These are phyloP conservation scores for Pyrenochaeta sp. DNA, from an alignment of 2,329 filamentous ascomycete species.

Conservation along the genomic window DNA sequence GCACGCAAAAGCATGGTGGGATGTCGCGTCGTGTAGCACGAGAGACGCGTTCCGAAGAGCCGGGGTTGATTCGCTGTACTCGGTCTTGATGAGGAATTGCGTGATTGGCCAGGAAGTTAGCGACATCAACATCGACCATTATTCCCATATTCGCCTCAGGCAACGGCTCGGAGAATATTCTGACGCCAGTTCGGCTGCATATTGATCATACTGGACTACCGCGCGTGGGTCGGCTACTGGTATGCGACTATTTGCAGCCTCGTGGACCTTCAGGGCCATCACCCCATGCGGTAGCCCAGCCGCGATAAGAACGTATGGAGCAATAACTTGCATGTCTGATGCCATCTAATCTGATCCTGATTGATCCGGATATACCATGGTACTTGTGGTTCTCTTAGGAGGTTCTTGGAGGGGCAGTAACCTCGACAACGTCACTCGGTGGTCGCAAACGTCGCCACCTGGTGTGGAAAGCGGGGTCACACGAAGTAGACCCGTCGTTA, in stretches of 20 bases:
- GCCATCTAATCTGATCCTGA: conserved; percentile 31
- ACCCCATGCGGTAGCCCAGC: conserved; percentile 9
- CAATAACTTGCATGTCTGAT: conserved; percentile 41
- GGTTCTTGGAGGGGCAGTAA: conserved; percentile 11
- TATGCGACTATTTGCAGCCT: conserved; percentile 6
- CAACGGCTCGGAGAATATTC: conserved; percentile 12
- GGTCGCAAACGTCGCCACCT: conserved; percentile 11
- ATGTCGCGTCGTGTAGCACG: conserved; percentile 17
- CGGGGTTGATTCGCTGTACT: conserved; percentile 33
- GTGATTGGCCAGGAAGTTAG: conserved; percentile 42
- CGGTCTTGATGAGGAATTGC: conserved; percentile 35
- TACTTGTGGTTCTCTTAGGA: conserved; percentile 10
- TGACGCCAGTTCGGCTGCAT: conserved; percentile 9
- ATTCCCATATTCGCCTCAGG: conserved; percentile 14
- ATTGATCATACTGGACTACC: conserved; percentile 14
- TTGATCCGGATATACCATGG: conserved; percentile 27
- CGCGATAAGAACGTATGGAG: conserved; percentile 32
- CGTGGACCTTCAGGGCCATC: conserved; percentile 1
- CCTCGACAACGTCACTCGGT: conserved; percentile 1
- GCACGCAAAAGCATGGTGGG: conserved; percentile 33
- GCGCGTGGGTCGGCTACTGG: conserved; percentile 5
- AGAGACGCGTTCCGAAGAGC: conserved; percentile 1
- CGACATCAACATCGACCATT: conserved; percentile 34
- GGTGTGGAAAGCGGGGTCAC: conserved; percentile 20
- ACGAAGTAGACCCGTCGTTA: conserved; percentile 7